These are phyloP conservation scores for Paramecium bursaria DNA, from an alignment of 73 alveolate genomes.

Conservation along the genomic window DNA sequence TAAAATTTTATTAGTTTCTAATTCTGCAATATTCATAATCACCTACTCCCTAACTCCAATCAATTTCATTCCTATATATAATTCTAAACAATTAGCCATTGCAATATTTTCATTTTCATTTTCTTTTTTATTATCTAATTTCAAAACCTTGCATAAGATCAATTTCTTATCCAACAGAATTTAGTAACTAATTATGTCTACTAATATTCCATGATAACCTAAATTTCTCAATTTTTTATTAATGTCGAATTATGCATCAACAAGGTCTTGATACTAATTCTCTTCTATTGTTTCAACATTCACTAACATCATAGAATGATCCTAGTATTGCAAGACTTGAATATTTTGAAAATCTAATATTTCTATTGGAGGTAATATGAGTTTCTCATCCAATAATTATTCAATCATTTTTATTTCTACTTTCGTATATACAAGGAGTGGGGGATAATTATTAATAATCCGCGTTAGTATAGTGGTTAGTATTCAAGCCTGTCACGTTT, in stretches of 20 bases:
- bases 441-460: slow-evolving; percentile 10
- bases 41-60: slow-evolving; percentile 11
- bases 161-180: background rate
- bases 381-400: too few species aligned
- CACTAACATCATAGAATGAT: too few species aligned
- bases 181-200: slow-evolving; percentile 1
- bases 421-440: too few species aligned
- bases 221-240: slow-evolving; percentile 36
- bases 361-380: too few species aligned
- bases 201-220: slow-evolving; percentile 29
- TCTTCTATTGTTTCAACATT: too few species aligned
- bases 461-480: slow-evolving; percentile 82
- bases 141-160: slow-evolving; percentile 21
- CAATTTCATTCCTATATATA: slow-evolving; percentile 19
- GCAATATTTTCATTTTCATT: background rate
- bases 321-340: too few species aligned
- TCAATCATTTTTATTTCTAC: too few species aligned
- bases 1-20: slow-evolving; percentile 11
- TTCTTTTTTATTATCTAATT: background rate
- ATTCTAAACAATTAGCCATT: slow-evolving; percentile 27
- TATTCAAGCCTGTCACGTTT: slow-evolving; percentile 93
- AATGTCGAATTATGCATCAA: background rate
- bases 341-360: too few species aligned
- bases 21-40: slow-evolving; percentile 9
- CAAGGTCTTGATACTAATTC: too few species aligned